Base-by-base conservation (phyloP, 441 rosid genomes). In the Gossypium laxum region DNA sequence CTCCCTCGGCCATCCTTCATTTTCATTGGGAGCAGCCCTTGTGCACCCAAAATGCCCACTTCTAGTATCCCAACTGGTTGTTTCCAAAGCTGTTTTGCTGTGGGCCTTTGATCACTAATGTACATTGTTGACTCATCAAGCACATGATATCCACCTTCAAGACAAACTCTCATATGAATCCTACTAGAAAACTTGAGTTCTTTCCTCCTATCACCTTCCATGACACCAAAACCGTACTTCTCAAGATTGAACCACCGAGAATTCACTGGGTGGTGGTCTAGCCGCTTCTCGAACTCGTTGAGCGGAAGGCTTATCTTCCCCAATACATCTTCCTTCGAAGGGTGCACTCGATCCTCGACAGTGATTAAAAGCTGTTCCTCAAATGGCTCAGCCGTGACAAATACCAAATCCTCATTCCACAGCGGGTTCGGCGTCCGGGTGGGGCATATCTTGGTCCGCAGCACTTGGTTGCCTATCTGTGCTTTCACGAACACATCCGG, bases 221-320 rank as follows among this genome's bases (percentile, higher is more conserved):
- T 51, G 52, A 69, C 79, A 24, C 94, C 96, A 3, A 83, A 81
- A n/a, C 98, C 88, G 65, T 77, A 88, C 56, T 85, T 90, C 72
- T 90, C 98, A 10, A 92, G 87, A 72, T 90, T 88, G 85, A 85
- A 90, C 98, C 96, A 92, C 0, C 86, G 86, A 2, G 96, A 90
- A 32, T 84, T 89, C 30, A 89, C 92, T 5, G 91, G 91, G 24
- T 90, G 80, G 79, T 90, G 95, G 72, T 92, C 96, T 26, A 90
- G 84, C 63, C 98, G 76, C 79, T 90, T 92, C 81, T 92, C 95
- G 28, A 90, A 77, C 14, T 75, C 56, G 66, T 66, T 71, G 14
- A 90, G 80, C 0, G 89, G 91, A 6, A 89, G 77, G 78, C 34
- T 81, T 54, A 89, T 79, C 79, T 82, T 87, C 41, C 96, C 98